These are phyloP conservation scores for Penicillium longicatenatum DNA, from an alignment of 495 filamentous ascomycete genomes.

Conservation along the genomic window DNA sequence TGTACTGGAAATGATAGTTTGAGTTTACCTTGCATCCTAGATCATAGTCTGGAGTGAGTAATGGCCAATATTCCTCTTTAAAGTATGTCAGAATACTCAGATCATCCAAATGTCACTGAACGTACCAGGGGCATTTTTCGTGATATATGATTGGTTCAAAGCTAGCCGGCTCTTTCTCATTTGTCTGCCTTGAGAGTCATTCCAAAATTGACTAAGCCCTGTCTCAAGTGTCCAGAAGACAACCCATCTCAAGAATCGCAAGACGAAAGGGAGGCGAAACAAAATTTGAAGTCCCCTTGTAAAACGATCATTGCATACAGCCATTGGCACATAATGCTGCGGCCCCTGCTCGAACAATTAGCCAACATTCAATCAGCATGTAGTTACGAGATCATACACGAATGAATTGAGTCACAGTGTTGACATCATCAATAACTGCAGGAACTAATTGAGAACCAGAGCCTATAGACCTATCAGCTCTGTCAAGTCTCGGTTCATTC, in stretches of 20 bases:
- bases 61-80: conserved; percentile 9
- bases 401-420: neutral
- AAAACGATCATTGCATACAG: too few species aligned
- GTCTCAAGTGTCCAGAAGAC: too few species aligned
- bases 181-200: too few species aligned
- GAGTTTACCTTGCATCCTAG: conserved; percentile 11
- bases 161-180: too few species aligned
- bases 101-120: neutral
- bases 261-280: too few species aligned
- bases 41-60: neutral
- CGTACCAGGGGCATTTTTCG: neutral
- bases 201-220: too few species aligned
- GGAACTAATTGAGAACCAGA: neutral
- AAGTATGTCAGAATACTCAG: too few species aligned
- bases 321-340: too few species aligned
- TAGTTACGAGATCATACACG: neutral
- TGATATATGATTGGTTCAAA: too few species aligned
- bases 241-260: too few species aligned
- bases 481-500: neutral
- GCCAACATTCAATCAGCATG: neutral
- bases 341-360: neutral
- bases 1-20: neutral
- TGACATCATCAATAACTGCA: neutral
- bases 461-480: neutral
- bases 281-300: too few species aligned